These are phyloP conservation scores for Xerocomus brunneocitrinus DNA, from an alignment of 768 basidiomycete species.

Conservation along the genomic window DNA sequence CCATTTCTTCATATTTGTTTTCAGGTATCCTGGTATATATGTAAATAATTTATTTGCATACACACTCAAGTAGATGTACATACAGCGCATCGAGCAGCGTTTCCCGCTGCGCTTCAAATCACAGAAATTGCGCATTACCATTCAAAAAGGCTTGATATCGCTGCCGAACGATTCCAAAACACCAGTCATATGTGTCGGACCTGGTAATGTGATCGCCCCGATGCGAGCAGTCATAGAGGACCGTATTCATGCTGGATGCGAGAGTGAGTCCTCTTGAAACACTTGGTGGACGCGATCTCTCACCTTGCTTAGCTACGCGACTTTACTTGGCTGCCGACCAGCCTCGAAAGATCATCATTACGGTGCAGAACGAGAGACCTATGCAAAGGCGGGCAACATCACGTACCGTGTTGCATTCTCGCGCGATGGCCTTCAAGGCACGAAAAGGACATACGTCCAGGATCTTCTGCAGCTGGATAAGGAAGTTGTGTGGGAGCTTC, in stretches of 20 bases:
- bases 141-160: slow-evolving; percentile 60
- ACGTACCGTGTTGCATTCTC: slow-evolving; percentile 73
- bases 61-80: too few relatives aligned
- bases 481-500: slow-evolving; percentile 57
- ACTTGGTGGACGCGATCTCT: neutral
- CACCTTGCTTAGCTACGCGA: slow-evolving; percentile 51
- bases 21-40: too few relatives aligned
- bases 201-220: slow-evolving; percentile 93
- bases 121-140: slow-evolving; percentile 52
- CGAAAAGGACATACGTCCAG: slow-evolving; percentile 81
- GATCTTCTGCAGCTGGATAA: slow-evolving; percentile 70
- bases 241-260: slow-evolving; percentile 52
- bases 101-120: slow-evolving; percentile 37
- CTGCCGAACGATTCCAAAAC: slow-evolving; percentile 44
- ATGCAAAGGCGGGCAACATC: slow-evolving; percentile 40
- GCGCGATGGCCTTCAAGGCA: slow-evolving; percentile 55
- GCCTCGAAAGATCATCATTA: slow-evolving; percentile 76
- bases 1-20: too few relatives aligned
- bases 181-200: slow-evolving; percentile 87
- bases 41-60: too few relatives aligned
- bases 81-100: too few relatives aligned
- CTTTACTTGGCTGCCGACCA: slow-evolving; percentile 90
- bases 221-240: slow-evolving; percentile 85
- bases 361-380: slow-evolving; percentile 58
- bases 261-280: slow-evolving; percentile 36